Conservation (phyloP, 345 rosid species). For the Angophora floribunda region DNA sequence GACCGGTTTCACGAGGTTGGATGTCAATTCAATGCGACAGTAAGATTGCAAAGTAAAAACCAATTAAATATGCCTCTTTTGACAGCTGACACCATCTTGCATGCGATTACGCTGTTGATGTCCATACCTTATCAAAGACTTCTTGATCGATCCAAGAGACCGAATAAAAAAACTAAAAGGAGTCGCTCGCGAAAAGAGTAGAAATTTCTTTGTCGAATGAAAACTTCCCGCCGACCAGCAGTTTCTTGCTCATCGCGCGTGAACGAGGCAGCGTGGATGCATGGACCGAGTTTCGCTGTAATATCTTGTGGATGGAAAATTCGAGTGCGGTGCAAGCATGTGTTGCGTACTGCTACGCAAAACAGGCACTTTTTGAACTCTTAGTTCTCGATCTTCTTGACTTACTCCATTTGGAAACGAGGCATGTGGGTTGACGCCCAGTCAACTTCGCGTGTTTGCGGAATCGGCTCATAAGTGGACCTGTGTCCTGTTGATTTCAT, state of each 20-base stretch:
- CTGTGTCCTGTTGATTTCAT: background rate
- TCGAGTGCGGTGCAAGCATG: background rate
- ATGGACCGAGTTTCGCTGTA: background rate
- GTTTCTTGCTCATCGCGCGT: background rate
- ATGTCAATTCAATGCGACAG: background rate
- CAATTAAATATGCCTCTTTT: background rate
- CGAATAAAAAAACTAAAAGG: background rate
- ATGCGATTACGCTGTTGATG: background rate
- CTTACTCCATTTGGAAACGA: background rate
- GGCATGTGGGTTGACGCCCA: background rate
- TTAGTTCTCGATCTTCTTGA: background rate
- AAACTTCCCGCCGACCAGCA: background rate
- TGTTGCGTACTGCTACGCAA: background rate
- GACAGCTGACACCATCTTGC: background rate
- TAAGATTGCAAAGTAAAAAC: background rate
- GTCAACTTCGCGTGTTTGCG: background rate
- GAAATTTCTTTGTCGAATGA: background rate
- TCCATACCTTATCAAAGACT: background rate
- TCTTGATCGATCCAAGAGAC: background rate
- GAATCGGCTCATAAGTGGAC: background rate
- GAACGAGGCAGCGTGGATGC: background rate
- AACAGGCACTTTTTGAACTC: background rate
- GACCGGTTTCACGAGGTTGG: background rate
- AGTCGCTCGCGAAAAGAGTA: background rate
- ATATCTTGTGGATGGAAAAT: background rate